A percentile compares a stretch with the other conserved stretches of the same genome.
These are phyloP conservation scores for Sherardia arvensis DNA, from an alignment of 257 asterid species.

Conservation along the genomic window DNA sequence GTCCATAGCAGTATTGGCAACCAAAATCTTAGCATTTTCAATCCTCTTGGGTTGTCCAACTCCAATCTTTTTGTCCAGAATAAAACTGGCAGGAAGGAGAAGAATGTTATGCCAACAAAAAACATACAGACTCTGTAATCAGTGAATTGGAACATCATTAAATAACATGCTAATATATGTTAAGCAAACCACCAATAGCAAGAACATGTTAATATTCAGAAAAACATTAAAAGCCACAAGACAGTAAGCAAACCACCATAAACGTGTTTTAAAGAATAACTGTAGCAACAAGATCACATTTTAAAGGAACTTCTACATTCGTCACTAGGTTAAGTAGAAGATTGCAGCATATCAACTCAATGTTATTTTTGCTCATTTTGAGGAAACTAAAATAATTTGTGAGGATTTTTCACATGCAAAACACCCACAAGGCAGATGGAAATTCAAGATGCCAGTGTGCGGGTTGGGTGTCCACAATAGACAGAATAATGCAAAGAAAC, in stretches of 20 bases:
- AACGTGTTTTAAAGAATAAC: no score
- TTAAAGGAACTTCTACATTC: not conserved
- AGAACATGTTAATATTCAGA: no score
- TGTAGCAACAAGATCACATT: not conserved
- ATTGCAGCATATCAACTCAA: not conserved
- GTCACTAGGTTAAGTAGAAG: not conserved
- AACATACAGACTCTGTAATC: not conserved
- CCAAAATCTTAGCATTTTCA: conserved; percentile 90
- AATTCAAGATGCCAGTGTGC: not conserved
- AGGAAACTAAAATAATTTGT: not conserved
- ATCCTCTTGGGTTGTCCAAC: conserved; percentile 96
- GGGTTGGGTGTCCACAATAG: not conserved
- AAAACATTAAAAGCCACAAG: no score
- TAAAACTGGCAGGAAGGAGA: conserved; percentile 48
- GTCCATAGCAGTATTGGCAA: conserved; percentile 97
- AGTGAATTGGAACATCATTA: not conserved
- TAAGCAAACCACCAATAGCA: no score
- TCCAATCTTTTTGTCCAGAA: conserved; percentile 92
- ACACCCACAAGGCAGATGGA: not conserved
- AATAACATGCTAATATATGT: no score
- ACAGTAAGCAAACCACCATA: no score
- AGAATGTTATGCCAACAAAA: not conserved
- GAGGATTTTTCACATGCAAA: not conserved
- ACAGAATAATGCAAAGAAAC: no score
- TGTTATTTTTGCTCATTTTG: not conserved